A percentile compares a stretch with the other conserved stretches of the same genome.
These are phyloP conservation scores for Fusarium longipes DNA, from an alignment of 2,329 filamentous ascomycete species.

Conservation along the genomic window DNA sequence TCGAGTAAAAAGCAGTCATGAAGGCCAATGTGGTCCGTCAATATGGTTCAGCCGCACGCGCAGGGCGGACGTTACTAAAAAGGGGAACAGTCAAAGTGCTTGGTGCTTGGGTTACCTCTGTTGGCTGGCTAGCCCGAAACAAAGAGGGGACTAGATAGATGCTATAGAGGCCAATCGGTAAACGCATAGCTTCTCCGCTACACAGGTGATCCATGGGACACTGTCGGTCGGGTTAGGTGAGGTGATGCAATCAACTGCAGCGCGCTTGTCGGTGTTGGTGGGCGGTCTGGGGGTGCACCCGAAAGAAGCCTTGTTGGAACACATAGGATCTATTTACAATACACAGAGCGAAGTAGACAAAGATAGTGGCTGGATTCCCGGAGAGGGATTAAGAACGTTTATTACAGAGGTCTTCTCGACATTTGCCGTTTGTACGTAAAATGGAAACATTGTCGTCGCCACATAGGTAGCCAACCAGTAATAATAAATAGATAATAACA, in stretches of 20 bases:
- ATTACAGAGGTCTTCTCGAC: neutral
- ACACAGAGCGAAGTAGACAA: constrained; percentile 3
- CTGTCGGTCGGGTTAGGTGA: constrained; percentile 28
- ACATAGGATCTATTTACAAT: neutral
- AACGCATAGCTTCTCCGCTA: constrained; percentile 13
- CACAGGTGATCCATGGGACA: neutral
- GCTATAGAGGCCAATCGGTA: constrained; percentile 23
- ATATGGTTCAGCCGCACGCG: constrained; percentile 36
- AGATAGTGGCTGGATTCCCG: neutral
- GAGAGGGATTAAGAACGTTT: neutral
- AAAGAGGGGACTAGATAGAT: constrained; percentile 21
- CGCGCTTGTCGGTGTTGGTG: constrained; percentile 36
- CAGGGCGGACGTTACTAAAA: constrained; percentile 32
- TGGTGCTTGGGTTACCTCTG: constrained; percentile 17
- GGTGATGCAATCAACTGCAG: constrained; percentile 39
- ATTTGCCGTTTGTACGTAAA: neutral
- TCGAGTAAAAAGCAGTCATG: constrained; percentile 28
- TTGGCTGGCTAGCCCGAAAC: constrained; percentile 26
- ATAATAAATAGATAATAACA: neutral
- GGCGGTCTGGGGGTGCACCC: constrained; percentile 28
- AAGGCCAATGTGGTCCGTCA: constrained; percentile 21
- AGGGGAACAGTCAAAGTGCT: constrained; percentile 20
- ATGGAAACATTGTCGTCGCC: neutral
- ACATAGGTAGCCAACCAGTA: neutral
- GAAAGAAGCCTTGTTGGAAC: constrained; percentile 4